Evolutionary conservation across 2,329 filamentous ascomycete species (phyloP), one percentile per base, ranked within the genome.

Genomic region (Sporothrix pseudoabietina): DNA sequence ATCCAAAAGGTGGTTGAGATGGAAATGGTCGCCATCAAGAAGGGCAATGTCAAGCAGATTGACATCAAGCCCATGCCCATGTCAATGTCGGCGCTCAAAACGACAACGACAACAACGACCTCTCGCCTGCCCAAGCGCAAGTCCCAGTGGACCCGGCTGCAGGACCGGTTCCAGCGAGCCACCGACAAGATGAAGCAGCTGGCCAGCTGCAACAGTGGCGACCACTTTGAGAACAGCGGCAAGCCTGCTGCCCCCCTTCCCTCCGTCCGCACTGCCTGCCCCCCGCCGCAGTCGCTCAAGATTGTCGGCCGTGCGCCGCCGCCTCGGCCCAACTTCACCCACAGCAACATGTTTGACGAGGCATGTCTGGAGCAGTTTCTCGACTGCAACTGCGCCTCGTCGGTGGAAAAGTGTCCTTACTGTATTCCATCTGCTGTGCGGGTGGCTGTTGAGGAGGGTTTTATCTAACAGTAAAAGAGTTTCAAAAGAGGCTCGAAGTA

Each of bases 371-470:
- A 69, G 30, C 30, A 39, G 30, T 69, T 22, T 49, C 47, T n/a
- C 7, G 19, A 19, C 66, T 69, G 66, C 66, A 39, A 22, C 26
- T 69, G 66, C 47, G 66, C 47, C 30, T 16, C 47, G 8, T 54
- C 19, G 7, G 26, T 9, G 47, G 47, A 14, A 5, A 55, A 55
- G 30, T 55, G 66, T 16, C 16, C 47, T n/a, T 2, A 3, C 19
- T 69, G 66, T 30, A 35, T 4, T 6, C 14, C 66, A 7, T 9
- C 8, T 4, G 66, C 47, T 12, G 30, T 69, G 16, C 16, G 26
- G 4, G 16, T 14, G 5, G 26, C 66, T 14, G 19, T 69, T 6
- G 22, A 68, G 47, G 47, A 54, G 6, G 30, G 26, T 5, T 4
- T 55, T 8, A 22, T 69, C 8, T 69, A 69, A 26, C 26, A 26